Evolutionary conservation across 371 early-diverging fungal genomes (phyloP).

Genomic region (Mortierella sp.): DNA sequence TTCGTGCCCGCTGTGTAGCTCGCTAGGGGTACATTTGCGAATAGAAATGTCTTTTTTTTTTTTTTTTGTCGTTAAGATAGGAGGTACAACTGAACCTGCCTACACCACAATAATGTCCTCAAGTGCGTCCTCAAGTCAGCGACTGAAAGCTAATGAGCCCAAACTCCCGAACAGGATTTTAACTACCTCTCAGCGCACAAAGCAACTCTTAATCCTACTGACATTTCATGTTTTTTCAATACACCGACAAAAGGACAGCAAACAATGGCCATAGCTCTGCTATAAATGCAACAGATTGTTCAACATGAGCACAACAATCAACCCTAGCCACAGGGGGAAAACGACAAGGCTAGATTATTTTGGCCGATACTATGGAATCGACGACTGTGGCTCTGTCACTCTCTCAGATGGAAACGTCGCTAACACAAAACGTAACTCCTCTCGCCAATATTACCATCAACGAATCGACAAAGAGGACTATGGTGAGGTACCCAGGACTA

Average conservation of each 20-base stretch:
- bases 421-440: neutral
- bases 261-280: too few species aligned
- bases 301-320: neutral
- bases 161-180: neutral
- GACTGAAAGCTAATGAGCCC: neutral
- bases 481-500: conserved; percentile 4
- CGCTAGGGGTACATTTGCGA: conserved; percentile 5
- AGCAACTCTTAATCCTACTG: too few species aligned
- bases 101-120: neutral
- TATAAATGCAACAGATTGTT: neutral
- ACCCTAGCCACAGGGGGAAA: too few species aligned
- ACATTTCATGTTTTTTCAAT: too few species aligned
- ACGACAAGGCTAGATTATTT: neutral
- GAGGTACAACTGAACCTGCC: neutral
- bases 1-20: conserved; percentile 15
- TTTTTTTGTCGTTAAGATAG: too few species aligned
- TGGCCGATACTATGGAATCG: neutral
- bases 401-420: neutral
- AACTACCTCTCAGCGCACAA: too few species aligned
- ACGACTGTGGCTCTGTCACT: too few species aligned
- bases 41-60: conserved; percentile 5
- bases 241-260: too few species aligned
- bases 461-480: conserved; percentile 4
- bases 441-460: neutral
- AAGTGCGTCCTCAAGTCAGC: too few species aligned